These are phyloP conservation scores for Lactifluus subvellereus DNA, from an alignment of 768 basidiomycete genomes.

Conservation along the genomic window DNA sequence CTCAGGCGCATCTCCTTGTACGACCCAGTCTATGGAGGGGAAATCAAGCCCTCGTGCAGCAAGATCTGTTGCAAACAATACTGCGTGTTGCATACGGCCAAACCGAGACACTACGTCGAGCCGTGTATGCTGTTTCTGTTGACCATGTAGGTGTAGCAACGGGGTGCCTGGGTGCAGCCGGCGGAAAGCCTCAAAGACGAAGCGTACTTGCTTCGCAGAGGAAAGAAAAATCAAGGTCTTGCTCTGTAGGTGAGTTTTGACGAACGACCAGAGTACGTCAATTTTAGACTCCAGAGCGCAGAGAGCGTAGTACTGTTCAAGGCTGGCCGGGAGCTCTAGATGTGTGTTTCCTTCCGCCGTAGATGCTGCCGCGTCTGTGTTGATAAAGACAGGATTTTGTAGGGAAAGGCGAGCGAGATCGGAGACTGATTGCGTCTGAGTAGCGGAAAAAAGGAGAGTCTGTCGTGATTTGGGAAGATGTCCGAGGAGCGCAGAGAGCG, in stretches of 20 bases:
- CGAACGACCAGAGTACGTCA: slow-evolving; percentile 88
- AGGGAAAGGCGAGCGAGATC: slow-evolving; percentile 90
- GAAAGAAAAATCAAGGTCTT: slow-evolving; percentile 95
- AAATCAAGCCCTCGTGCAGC: slow-evolving; percentile 96
- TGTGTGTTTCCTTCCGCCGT: slow-evolving; percentile 39
- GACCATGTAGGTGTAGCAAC: slow-evolving; percentile 91
- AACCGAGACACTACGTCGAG: slow-evolving; percentile 81
- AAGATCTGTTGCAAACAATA: slow-evolving; percentile 93
- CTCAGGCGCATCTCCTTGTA: slow-evolving; percentile 94
- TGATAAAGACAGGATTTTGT: slow-evolving; percentile 71
- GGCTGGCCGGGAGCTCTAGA: slow-evolving; percentile 59
- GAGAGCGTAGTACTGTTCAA: slow-evolving; percentile 87
- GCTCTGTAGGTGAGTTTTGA: slow-evolving; percentile 86
- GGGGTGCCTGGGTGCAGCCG: slow-evolving; percentile 92
- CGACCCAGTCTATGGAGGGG: slow-evolving; percentile 93
- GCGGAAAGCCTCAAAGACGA: slow-evolving; percentile 93
- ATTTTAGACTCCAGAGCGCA: slow-evolving; percentile 84
- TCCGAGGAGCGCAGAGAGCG: slow-evolving; percentile 82
- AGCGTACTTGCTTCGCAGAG: slow-evolving; percentile 94
- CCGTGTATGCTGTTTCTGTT: slow-evolving; percentile 91
- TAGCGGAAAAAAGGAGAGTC: slow-evolving; percentile 94
- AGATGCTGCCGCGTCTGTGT: slow-evolving; percentile 37
- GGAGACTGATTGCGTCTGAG: slow-evolving; percentile 83
- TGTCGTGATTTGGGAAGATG: slow-evolving; percentile 90
- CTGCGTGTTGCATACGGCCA: slow-evolving; percentile 71